phyloP scores from a whole-genome alignment of 176 grass and related monocot species.

The Oryza australiensis region DNA sequence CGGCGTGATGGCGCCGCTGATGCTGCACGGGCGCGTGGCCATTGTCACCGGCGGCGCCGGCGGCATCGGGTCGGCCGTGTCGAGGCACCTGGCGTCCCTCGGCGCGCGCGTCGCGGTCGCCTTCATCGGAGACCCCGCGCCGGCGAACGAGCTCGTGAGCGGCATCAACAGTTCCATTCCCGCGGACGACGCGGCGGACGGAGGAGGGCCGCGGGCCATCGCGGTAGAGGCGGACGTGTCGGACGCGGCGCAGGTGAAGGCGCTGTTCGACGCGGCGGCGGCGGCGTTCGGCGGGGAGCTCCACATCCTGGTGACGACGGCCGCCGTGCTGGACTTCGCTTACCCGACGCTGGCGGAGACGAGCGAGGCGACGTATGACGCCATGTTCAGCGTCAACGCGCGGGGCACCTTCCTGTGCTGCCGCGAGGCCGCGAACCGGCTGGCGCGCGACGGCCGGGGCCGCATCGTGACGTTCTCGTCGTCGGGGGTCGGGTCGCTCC shows the following conservation, averaged over 20 bases:
- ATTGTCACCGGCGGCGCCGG: slow-evolving; percentile 67
- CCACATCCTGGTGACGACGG: slow-evolving; percentile 64
- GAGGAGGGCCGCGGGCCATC: slow-evolving; percentile 25
- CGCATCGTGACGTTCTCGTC: slow-evolving; percentile 64
- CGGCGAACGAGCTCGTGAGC: slow-evolving; percentile 27
- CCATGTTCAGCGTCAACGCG: slow-evolving; percentile 47
- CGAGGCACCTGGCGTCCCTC: slow-evolving; percentile 53
- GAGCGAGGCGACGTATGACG: slow-evolving; percentile 44
- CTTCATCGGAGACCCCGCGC: slow-evolving; percentile 50
- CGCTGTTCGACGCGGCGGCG: slow-evolving; percentile 56
- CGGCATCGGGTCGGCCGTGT: slow-evolving; percentile 59
- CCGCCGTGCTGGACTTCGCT: slow-evolving; percentile 46
- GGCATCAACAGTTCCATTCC: slow-evolving; percentile 20
- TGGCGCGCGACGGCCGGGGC: slow-evolving; percentile 44
- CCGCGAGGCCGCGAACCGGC: slow-evolving; percentile 54
- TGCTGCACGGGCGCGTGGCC: slow-evolving; percentile 56
- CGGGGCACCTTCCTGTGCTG: slow-evolving; percentile 69
- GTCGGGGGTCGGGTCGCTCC: slow-evolving; percentile 49
- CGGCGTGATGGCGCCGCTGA: slow-evolving; percentile 2
- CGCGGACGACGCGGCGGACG: neutral
- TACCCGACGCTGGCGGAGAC: slow-evolving; percentile 53
- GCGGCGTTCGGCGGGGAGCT: slow-evolving; percentile 49
- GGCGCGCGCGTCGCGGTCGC: slow-evolving; percentile 61
- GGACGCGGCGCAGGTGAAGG: slow-evolving; percentile 43
- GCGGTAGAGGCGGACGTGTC: slow-evolving; percentile 43